Percentiles rank a stretch among this genome's conserved stretches.
Evolutionary conservation across 2,329 filamentous ascomycete species (phyloP).

Genomic region (Coniochaeta prunicola): DNA sequence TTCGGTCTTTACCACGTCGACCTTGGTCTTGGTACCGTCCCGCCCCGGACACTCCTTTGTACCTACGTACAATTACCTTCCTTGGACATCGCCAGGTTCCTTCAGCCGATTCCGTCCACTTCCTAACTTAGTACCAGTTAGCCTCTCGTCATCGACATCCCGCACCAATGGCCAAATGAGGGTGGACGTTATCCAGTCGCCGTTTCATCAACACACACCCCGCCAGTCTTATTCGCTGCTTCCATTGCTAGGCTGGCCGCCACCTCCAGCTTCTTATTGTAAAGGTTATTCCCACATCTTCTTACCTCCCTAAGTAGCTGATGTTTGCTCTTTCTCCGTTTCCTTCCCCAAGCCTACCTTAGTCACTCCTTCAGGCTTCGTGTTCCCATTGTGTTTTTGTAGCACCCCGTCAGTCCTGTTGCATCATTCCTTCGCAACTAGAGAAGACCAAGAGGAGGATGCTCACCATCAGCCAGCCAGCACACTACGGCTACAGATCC

Average conservation of each 20-base stretch:
- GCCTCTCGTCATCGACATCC: constrained; percentile 7
- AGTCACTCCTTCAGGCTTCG: constrained; percentile 1
- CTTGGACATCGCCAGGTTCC: constrained; percentile 7
- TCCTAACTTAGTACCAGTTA: constrained; percentile 17
- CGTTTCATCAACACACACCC: constrained; percentile 33
- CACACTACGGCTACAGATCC: constrained; percentile 51
- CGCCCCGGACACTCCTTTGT: not conserved
- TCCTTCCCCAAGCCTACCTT: not conserved
- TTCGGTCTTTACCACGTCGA: not conserved
- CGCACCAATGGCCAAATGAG: constrained; percentile 36
- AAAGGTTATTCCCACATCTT: constrained; percentile 29
- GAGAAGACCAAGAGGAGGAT: constrained; percentile 35
- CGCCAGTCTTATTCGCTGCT: constrained; percentile 27
- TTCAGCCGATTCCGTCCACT: constrained; percentile 16
- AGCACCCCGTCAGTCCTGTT: not conserved
- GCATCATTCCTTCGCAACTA: constrained; percentile 2
- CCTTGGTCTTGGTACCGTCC: not conserved
- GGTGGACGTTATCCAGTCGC: constrained; percentile 32
- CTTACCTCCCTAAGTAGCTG: constrained; percentile 12
- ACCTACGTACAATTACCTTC: constrained; percentile 4
- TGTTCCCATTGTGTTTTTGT: constrained; percentile 2
- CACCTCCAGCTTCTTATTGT: constrained; percentile 34
- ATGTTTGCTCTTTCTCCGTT: constrained; percentile 7
- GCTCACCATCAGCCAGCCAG: constrained; percentile 55
- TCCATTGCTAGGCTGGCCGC: constrained; percentile 36